phyloP scores from a whole-genome alignment of 2,329 filamentous ascomycete genomes.

The Penicillium sp. region DNA sequence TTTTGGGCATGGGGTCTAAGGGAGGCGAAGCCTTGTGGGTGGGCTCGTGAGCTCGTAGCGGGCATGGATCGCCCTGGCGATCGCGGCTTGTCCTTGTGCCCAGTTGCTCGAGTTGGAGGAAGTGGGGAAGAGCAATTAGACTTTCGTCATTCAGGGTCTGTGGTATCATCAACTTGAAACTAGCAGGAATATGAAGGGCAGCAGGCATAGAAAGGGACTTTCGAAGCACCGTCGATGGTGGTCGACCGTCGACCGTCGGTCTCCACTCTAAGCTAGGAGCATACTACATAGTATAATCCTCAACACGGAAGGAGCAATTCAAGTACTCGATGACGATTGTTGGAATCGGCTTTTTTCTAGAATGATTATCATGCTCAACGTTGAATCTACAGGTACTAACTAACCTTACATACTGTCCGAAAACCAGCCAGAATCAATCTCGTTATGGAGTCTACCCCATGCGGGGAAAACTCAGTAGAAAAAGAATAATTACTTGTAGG shows the following conservation, averaged over 20 bases:
- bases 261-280: too few species aligned
- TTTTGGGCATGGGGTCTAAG: not conserved
- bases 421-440: too few species aligned
- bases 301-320: too few species aligned
- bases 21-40: not conserved
- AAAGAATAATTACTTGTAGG: too few species aligned
- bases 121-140: not conserved
- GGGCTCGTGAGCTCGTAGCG: not conserved
- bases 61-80: conserved; percentile 10
- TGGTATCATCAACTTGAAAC: conserved; percentile 4
- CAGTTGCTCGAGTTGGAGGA: conserved; percentile 5
- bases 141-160: conserved; percentile 7
- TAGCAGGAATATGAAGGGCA: conserved; percentile 3
- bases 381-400: too few species aligned
- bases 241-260: not conserved
- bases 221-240: not conserved
- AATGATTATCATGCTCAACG: too few species aligned
- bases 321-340: too few species aligned
- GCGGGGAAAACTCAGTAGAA: too few species aligned
- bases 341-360: too few species aligned
- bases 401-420: too few species aligned
- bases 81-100: conserved; percentile 6
- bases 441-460: too few species aligned
- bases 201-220: not conserved
- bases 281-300: too few species aligned